Evolutionary conservation across 2,329 filamentous ascomycete genomes (phyloP).

Genomic region (Penicillium sp.): DNA sequence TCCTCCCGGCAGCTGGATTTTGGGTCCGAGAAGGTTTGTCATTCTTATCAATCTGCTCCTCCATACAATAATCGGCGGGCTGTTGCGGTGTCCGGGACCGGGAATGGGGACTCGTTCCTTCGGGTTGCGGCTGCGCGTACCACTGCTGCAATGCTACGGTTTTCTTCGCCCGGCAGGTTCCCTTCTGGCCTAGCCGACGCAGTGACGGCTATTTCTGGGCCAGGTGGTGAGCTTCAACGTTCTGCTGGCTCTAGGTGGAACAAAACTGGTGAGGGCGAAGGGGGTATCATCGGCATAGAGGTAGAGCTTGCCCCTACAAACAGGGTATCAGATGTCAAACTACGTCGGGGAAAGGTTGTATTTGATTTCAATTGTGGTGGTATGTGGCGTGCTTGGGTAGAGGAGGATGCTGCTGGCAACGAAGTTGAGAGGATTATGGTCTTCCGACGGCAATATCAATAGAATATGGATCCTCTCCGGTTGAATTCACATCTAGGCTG

Average conservation of each 20-base stretch:
- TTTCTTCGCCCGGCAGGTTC: slow-evolving; percentile 42
- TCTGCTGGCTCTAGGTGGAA: slow-evolving; percentile 73
- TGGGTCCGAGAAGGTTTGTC: slow-evolving; percentile 8
- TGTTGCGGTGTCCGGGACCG: slow-evolving; percentile 70
- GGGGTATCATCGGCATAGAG: slow-evolving; percentile 74
- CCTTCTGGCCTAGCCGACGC: slow-evolving; percentile 53
- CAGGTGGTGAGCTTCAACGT: slow-evolving; percentile 67
- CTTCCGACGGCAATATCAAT: slow-evolving; percentile 39
- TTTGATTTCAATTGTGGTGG: slow-evolving; percentile 83
- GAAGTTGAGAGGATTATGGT: slow-evolving; percentile 43
- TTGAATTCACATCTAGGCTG: background rate
- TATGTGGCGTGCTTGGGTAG: slow-evolving; percentile 76
- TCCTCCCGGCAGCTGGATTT: background rate
- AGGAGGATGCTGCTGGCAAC: slow-evolving; percentile 34
- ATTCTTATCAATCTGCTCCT: background rate
- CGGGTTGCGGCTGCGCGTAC: slow-evolving; percentile 69
- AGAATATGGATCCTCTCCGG: background rate
- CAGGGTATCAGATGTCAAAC: slow-evolving; percentile 35
- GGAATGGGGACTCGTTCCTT: slow-evolving; percentile 86
- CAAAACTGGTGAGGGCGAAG: slow-evolving; percentile 72
- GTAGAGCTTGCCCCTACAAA: slow-evolving; percentile 55
- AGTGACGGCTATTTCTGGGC: slow-evolving; percentile 64
- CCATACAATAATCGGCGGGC: slow-evolving; percentile 27
- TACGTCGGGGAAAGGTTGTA: slow-evolving; percentile 52
- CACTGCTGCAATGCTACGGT: slow-evolving; percentile 69